Evolutionary conservation across 106 monocot genomes (phyloP).

Genomic region (Hemerocallis citrina): DNA sequence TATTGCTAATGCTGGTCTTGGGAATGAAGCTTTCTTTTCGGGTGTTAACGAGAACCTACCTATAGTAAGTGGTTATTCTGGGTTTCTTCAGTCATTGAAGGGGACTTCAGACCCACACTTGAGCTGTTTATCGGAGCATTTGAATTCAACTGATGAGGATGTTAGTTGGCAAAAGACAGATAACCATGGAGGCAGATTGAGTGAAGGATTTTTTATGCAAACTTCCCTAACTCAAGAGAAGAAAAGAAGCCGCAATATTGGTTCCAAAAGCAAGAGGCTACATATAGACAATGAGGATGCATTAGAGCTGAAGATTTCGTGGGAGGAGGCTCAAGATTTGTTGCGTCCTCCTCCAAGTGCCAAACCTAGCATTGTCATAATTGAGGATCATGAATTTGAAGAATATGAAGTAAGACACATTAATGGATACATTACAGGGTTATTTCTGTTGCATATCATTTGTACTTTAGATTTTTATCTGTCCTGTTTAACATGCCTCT

Average conservation of each 20-base stretch:
- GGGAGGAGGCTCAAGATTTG: constrained; percentile 96
- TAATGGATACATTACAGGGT: neutral
- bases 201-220: constrained; percentile 46
- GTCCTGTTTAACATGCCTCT: neutral
- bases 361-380: constrained; percentile 76
- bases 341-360: constrained; percentile 65
- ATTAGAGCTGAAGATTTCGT: constrained; percentile 78
- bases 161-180: constrained; percentile 51
- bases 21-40: constrained; percentile 54
- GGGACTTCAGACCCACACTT: constrained; percentile 30
- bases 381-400: constrained; percentile 95
- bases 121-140: constrained; percentile 38
- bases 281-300: constrained; percentile 83
- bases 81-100: constrained; percentile 54
- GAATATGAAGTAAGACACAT: constrained; percentile 81
- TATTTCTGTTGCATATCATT: neutral
- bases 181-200: constrained; percentile 29
- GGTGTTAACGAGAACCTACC: constrained; percentile 53
- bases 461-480: neutral
- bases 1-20: constrained; percentile 63
- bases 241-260: constrained; percentile 72
- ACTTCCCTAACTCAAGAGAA: constrained; percentile 31
- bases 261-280: constrained; percentile 70
- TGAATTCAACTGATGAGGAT: constrained; percentile 35
- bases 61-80: constrained; percentile 74